phyloP scores from a whole-genome alignment of 257 asterid genomes.

The Solanum tarijense region DNA sequence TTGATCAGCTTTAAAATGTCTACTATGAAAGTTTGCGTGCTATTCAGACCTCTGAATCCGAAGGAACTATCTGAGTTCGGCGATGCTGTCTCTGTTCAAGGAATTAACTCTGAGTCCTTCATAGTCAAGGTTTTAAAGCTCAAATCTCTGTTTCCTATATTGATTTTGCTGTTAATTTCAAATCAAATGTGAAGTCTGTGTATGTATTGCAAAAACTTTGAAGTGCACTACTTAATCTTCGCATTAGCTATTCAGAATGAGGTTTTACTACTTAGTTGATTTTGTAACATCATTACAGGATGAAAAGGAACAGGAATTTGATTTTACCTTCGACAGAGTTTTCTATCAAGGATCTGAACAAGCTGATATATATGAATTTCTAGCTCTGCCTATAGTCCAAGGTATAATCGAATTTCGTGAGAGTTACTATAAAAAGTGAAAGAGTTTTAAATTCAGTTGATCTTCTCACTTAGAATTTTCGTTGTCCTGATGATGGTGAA shows the following conservation, averaged over 20 bases:
- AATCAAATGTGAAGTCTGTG: not conserved
- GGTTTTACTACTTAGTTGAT: not conserved
- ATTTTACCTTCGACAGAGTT: slow-evolving; percentile 60
- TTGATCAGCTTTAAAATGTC: slow-evolving; percentile 28
- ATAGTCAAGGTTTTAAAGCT: slow-evolving; percentile 42
- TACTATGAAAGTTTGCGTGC: slow-evolving; percentile 56
- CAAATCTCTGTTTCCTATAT: not conserved
- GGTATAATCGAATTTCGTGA: slow-evolving; percentile 21
- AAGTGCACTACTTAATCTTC: not conserved
- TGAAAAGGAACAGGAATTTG: slow-evolving; percentile 64
- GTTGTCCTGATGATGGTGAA: not conserved
- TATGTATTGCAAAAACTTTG: not conserved
- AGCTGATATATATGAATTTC: slow-evolving; percentile 50
- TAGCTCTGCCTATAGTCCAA: slow-evolving; percentile 55
- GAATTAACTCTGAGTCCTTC: slow-evolving; percentile 49
- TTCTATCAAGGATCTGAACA: slow-evolving; percentile 76
- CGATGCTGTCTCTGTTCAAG: slow-evolving; percentile 41
- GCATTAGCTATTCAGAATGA: not conserved
- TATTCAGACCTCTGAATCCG: slow-evolving; percentile 65
- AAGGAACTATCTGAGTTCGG: slow-evolving; percentile 63
- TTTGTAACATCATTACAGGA: slow-evolving; percentile 30
- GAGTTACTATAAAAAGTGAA: not conserved
- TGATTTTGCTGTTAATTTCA: not conserved
- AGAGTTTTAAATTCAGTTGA: not conserved
- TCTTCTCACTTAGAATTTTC: not conserved